Conservation (phyloP, 1,284 basidiomycete genomes). For the Leccinum ponderosum region DNA sequence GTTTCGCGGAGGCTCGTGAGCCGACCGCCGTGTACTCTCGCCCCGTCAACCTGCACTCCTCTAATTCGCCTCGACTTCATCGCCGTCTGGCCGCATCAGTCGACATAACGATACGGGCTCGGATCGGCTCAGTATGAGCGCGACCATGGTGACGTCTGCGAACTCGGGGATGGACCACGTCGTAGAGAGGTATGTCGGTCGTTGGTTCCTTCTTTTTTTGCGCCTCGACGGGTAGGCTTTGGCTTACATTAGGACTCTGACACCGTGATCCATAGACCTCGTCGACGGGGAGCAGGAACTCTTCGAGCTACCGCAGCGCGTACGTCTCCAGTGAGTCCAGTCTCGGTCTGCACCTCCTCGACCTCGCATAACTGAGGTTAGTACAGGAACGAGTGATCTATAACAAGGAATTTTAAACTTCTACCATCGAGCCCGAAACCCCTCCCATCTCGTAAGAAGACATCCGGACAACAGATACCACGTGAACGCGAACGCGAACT, state of each 20-base stretch:
- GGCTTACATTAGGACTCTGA: slow-evolving; percentile 48
- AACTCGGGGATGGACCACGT: slow-evolving; percentile 66
- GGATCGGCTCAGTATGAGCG: slow-evolving; percentile 48
- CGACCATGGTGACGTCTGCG: slow-evolving; percentile 46
- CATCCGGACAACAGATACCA: slow-evolving; percentile 64
- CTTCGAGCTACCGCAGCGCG: slow-evolving; percentile 88
- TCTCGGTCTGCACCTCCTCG: neutral
- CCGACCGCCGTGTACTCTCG: no score
- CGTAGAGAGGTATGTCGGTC: slow-evolving; percentile 55
- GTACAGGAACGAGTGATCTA: slow-evolving; percentile 84
- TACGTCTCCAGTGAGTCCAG: slow-evolving; percentile 30
- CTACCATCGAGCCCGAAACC: slow-evolving; percentile 56
- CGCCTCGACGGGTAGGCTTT: neutral
- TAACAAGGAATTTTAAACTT: slow-evolving; percentile 92
- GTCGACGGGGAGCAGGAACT: slow-evolving; percentile 87
- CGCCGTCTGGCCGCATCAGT: slow-evolving; percentile 60
- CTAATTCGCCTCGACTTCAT: slow-evolving; percentile 44
- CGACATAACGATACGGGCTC: slow-evolving; percentile 65
- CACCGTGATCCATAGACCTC: slow-evolving; percentile 67
- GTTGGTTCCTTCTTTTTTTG: neutral
- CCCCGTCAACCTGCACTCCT: slow-evolving; percentile 37
- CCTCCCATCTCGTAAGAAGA: slow-evolving; percentile 65
- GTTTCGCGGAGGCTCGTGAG: neutral
- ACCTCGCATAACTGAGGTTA: slow-evolving; percentile 1
- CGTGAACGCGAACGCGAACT: slow-evolving; percentile 44